phyloP scores from a whole-genome alignment of 176 grass and related monocot species.

The Hsuehochloa calcarea region DNA sequence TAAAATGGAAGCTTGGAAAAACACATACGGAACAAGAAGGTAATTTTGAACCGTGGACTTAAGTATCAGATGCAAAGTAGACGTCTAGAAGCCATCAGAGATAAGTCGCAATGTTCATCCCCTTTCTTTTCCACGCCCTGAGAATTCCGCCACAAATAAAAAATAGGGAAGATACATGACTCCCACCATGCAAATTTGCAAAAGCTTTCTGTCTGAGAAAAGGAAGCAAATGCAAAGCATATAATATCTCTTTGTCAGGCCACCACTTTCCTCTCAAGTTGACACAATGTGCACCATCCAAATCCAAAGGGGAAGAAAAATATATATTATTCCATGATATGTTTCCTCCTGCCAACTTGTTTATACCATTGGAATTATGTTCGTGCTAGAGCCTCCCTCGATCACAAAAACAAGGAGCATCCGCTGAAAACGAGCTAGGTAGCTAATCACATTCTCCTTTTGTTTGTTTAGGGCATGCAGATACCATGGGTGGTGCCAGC shows the following conservation, averaged over 20 bases:
- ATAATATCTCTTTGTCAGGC: conserved; percentile 20
- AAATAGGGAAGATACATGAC: conserved; percentile 39
- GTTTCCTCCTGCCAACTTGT: conserved; percentile 29
- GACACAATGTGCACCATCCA: conserved; percentile 38
- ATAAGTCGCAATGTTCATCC: conserved; percentile 3
- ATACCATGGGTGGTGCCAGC: neutral
- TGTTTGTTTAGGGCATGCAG: neutral
- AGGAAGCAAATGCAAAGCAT: conserved; percentile 41
- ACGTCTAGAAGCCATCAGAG: conserved; percentile 13
- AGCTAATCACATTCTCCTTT: neutral
- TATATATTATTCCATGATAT: conserved; percentile 20
- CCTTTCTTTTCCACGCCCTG: neutral
- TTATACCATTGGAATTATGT: conserved; percentile 36
- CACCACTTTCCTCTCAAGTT: conserved; percentile 33
- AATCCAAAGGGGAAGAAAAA: neutral
- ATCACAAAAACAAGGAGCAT: conserved; percentile 16
- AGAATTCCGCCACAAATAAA: conserved; percentile 18
- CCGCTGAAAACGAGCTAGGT: conserved; percentile 10
- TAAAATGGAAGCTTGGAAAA: neutral
- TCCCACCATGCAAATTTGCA: conserved; percentile 43
- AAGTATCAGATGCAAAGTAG: conserved; percentile 55
- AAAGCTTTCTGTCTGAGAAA: conserved; percentile 58
- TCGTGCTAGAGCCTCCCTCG: neutral
- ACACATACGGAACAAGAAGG: conserved; percentile 19
- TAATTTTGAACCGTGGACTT: conserved; percentile 4